These are phyloP conservation scores for Cercophora scortea DNA, from an alignment of 495 filamentous ascomycete species.

Conservation along the genomic window DNA sequence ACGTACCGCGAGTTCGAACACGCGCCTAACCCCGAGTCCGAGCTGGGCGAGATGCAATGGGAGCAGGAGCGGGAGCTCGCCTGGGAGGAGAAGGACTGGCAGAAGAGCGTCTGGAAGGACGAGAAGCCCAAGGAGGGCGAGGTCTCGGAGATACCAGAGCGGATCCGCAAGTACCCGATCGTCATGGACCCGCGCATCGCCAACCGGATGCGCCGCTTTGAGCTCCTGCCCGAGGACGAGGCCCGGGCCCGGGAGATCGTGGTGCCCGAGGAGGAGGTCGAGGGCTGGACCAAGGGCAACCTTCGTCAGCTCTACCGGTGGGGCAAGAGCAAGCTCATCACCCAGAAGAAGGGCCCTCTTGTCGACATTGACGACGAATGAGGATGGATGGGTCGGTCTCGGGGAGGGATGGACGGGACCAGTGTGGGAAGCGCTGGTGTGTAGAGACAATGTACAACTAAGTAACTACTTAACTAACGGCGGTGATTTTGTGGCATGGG, in stretches of 20 bases:
- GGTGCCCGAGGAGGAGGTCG: slow-evolving; percentile 57
- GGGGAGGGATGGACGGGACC: too few relatives aligned
- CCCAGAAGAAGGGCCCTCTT: slow-evolving; percentile 10
- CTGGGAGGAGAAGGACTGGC: slow-evolving; percentile 81
- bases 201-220: slow-evolving; percentile 73
- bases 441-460: too few relatives aligned
- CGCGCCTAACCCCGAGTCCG: slow-evolving; percentile 9
- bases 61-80: slow-evolving; percentile 68
- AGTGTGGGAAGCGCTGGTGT: too few relatives aligned
- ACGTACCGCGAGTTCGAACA: slow-evolving; percentile 42
- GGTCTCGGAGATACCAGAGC: slow-evolving; percentile 37
- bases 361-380: too few relatives aligned
- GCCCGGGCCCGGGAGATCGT: slow-evolving; percentile 53
- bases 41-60: slow-evolving; percentile 19
- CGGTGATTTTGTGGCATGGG: slow-evolving; percentile 4
- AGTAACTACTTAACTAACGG: too few relatives aligned
- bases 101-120: slow-evolving; percentile 66
- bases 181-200: slow-evolving; percentile 73
- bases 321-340: slow-evolving; percentile 22
- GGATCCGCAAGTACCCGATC: slow-evolving; percentile 69
- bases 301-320: slow-evolving; percentile 36
- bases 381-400: too few relatives aligned
- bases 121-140: slow-evolving; percentile 55
- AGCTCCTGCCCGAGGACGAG: slow-evolving; percentile 58
- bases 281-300: slow-evolving; percentile 51